These are phyloP conservation scores for Phytophthora colocasiae DNA, from an alignment of 352 stramenopile genomes.

Conservation along the genomic window DNA sequence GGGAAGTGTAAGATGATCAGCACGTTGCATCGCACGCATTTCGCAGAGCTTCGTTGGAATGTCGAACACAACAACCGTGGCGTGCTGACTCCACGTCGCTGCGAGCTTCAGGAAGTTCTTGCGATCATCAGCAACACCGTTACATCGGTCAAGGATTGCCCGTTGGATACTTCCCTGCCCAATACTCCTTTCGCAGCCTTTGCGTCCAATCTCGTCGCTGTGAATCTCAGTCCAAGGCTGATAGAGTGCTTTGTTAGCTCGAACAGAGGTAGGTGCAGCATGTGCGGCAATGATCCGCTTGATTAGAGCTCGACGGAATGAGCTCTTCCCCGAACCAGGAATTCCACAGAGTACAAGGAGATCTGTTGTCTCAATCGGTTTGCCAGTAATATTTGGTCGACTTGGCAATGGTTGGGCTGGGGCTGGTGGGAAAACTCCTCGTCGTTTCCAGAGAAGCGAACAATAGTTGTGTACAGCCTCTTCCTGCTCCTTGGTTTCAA, in stretches of 20 bases:
- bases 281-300: slow-evolving; percentile 39
- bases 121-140: slow-evolving; percentile 53
- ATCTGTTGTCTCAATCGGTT: slow-evolving; percentile 43
- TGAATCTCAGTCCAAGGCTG: slow-evolving; percentile 54
- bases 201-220: slow-evolving; percentile 57
- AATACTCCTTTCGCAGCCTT: slow-evolving; percentile 34
- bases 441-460: slow-evolving; percentile 67
- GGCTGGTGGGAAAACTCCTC: slow-evolving; percentile 35
- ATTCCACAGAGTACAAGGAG: slow-evolving; percentile 66
- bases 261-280: slow-evolving; percentile 4
- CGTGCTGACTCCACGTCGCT: slow-evolving; percentile 55
- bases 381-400: slow-evolving; percentile 40
- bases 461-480: slow-evolving; percentile 51
- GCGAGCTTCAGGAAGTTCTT: slow-evolving; percentile 52
- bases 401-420: slow-evolving; percentile 44
- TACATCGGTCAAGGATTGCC: slow-evolving; percentile 66
- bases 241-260: slow-evolving; percentile 11
- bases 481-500: slow-evolving; percentile 68
- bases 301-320: slow-evolving; percentile 56
- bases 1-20: slow-evolving; percentile 50
- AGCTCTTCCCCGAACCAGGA: slow-evolving; percentile 66
- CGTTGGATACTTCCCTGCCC: slow-evolving; percentile 42
- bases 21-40: slow-evolving; percentile 52
- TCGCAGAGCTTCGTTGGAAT: slow-evolving; percentile 48
- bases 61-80: slow-evolving; percentile 73